Evolutionary conservation across 495 filamentous ascomycete genomes (phyloP), one percentile per base, ranked within the genome.

Genomic region (Antarctomyces pellizariae): DNA sequence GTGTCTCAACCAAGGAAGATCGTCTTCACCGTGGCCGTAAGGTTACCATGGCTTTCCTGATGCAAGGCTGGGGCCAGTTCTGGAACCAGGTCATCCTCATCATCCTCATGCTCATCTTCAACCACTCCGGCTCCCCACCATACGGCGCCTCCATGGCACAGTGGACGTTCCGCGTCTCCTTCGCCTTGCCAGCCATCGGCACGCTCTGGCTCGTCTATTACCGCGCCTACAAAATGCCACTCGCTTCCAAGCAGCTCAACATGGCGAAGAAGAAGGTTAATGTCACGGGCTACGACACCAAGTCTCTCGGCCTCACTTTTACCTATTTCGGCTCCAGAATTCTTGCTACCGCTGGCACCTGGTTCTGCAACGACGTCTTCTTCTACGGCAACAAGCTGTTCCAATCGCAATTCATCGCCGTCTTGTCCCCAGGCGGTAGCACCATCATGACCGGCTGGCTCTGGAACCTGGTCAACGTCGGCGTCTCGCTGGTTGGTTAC

Each of bases 321-420:
- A 59, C 54, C 16, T 64, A 76, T 58, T 92, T 90, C 28, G 75
- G 77, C 23, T 65, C 67, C 24, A 77, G 82, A 25, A 49, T 90
- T 16, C 42, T 92, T n/a, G 82, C 78, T 10, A 90, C 82, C 15
- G 65, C 76, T 15, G 71, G 71, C 25, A 62, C 62, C 9, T 92
- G 82, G 80, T 92, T 75, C 46, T 69, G 64, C 53, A 92, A 90
- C 45, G 82, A 90, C 47, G 66, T 92, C 11, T 90, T 92, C 63
- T 92, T 92, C 56, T 92, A 92, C 50, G 82, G 80, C 36, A 92
- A 90, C 72, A 90, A 90, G 63, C 70, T 92, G 19, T 92, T 92
- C 61, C 79, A 89, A 51, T 59, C 57, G 36, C 63, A 82, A 43
- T 92, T 92, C 48, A 89, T 90, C 43, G 49, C 38, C 1, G 70